These are phyloP conservation scores for Podospora pseudocomata DNA, from an alignment of 495 filamentous ascomycete species.

Conservation along the genomic window DNA sequence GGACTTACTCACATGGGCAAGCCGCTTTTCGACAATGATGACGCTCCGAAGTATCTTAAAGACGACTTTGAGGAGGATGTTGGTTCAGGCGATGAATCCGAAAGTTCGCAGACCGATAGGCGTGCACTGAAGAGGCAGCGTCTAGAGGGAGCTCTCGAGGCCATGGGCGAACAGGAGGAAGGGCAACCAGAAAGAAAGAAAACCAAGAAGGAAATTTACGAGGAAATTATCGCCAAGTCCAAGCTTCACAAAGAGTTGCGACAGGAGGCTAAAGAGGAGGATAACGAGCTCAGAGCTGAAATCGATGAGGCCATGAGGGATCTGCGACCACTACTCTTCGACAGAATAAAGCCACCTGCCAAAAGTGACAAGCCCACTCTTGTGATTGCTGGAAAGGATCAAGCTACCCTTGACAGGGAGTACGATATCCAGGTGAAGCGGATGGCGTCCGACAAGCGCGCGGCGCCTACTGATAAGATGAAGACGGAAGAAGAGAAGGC, in stretches of 20 bases:
- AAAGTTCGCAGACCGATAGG: slow-evolving; percentile 43
- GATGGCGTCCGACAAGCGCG: slow-evolving; percentile 75
- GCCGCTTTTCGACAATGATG: slow-evolving; percentile 55
- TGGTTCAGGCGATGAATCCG: slow-evolving; percentile 54
- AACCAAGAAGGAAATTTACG: slow-evolving; percentile 91
- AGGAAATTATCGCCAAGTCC: slow-evolving; percentile 95
- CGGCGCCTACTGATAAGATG: slow-evolving; percentile 77
- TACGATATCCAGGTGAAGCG: slow-evolving; percentile 82
- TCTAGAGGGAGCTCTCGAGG: slow-evolving; percentile 32
- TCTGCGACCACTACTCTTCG: slow-evolving; percentile 66
- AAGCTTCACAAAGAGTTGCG: slow-evolving; percentile 78
- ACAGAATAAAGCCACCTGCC: slow-evolving; percentile 25
- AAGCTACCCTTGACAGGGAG: slow-evolving; percentile 64
- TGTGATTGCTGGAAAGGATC: slow-evolving; percentile 56
- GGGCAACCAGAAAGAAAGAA: slow-evolving; percentile 75
- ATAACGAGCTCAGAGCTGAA: slow-evolving; percentile 66
- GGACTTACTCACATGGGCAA: slow-evolving; percentile 82
- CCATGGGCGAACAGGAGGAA: slow-evolving; percentile 42
- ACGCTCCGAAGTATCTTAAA: slow-evolving; percentile 16
- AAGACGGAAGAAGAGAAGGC: slow-evolving; percentile 88
- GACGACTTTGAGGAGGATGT: slow-evolving; percentile 73
- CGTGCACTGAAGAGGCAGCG: slow-evolving; percentile 58
- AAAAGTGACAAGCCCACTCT: slow-evolving; percentile 51
- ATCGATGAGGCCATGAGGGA: slow-evolving; percentile 69
- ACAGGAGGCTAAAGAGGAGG: slow-evolving; percentile 88